Evolutionary conservation across 2,329 filamentous ascomycete genomes (phyloP), one percentile per base, ranked within the genome.

Genomic region (Calonectria naviculata): DNA sequence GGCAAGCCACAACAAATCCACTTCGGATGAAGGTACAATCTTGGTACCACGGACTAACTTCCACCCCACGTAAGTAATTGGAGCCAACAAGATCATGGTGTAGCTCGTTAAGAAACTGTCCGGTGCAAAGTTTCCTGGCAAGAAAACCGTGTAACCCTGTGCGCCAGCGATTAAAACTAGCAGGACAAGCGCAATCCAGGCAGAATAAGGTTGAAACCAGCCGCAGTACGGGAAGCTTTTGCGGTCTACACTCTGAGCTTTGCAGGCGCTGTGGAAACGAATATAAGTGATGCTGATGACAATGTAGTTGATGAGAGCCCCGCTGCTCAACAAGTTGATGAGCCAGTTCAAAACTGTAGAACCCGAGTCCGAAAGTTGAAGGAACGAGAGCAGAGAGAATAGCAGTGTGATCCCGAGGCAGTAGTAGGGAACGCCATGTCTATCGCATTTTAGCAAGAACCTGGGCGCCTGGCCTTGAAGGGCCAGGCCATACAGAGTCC

Each of bases 271-370:
- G 79, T 88, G 82, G 77, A 84, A 86, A 65, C 83, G 81, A 42
- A 86, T 73, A 76, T 85, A 88, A n/a, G 84, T 85, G 52, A 84
- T 72, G 68, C 81, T 81, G 75, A 86, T 85, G 78, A 88, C 84
- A 71, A 92, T 86, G 80, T 89, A 92, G 81, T 90, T 89, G 78
- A 92, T 90, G 73, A 90, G 85, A 44, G 86, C 85, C 26, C 85
- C 87, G 12, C 86, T 88, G 3, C 87, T 89, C 75, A 89, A 85
- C 10, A 91, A 81, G 71, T 85, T 87, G 71, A 86, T 82, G 52
- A 91, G 81, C 86, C 86, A 90, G 62, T 76, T 86, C 21, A 90
- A 82, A 4, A 86, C 86, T 15, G 31, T 21, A 15, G 44, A 19
- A 24, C 42, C 44, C 2, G 21, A 15, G 7, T 31, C 52, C 2